These are phyloP conservation scores for Claviceps pusilla DNA, from an alignment of 2,329 filamentous ascomycete species.

Conservation along the genomic window DNA sequence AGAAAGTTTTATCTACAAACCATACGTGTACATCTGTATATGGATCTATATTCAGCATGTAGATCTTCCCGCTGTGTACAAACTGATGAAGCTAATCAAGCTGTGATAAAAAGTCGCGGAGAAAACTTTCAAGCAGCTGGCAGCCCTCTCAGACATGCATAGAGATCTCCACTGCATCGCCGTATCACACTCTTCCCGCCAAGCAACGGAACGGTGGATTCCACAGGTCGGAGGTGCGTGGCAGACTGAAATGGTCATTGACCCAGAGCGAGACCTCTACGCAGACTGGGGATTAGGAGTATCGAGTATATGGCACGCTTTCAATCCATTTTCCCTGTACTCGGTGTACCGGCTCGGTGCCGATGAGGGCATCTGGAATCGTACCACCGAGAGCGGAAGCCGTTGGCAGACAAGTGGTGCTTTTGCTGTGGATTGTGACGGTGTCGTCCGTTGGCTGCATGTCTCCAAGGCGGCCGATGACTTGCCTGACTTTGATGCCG, in stretches of 20 bases:
- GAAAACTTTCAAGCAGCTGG: conserved; percentile 44
- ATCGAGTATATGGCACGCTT: conserved; percentile 45
- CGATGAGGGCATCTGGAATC: conserved; percentile 51
- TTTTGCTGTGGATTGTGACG: conserved; percentile 33
- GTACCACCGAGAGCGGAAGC: conserved; percentile 48
- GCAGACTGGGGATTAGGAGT: conserved; percentile 51
- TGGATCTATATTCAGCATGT: no score
- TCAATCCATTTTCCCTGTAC: conserved; percentile 43
- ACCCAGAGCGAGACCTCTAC: conserved; percentile 45
- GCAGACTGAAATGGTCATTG: conserved; percentile 43
- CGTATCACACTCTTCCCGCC: conserved; percentile 42
- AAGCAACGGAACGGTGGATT: conserved; percentile 43
- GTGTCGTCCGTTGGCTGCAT: conserved; percentile 18
- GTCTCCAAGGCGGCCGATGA: conserved; percentile 17
- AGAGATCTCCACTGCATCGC: conserved; percentile 41
- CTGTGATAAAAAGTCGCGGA: conserved; percentile 44
- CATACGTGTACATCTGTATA: no score
- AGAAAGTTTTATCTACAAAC: no score
- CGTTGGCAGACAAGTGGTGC: conserved; percentile 55
- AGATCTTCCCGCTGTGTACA: no score
- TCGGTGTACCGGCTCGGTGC: conserved; percentile 42
- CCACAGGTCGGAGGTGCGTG: conserved; percentile 39
- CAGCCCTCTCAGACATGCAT: conserved; percentile 34
- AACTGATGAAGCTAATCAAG: neutral
- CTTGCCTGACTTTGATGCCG: conserved; percentile 17